Evolutionary conservation across 345 rosid genomes (phyloP).

Genomic region (Acer yangbiense): DNA sequence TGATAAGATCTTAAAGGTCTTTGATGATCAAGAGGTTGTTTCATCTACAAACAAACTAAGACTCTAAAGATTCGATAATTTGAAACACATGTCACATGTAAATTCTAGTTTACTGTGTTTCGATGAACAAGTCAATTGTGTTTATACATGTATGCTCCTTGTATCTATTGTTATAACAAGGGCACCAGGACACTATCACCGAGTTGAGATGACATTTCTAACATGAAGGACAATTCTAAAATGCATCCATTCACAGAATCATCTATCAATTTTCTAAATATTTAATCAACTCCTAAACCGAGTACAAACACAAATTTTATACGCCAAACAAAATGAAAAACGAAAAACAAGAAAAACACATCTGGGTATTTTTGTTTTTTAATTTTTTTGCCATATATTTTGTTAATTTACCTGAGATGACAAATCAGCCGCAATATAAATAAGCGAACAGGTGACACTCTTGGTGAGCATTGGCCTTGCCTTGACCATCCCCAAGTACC

Average conservation of each 20-base stretch:
- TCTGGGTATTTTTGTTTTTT: not conserved
- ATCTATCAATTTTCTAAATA: not conserved
- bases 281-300: not conserved
- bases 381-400: not conserved
- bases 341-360: not conserved
- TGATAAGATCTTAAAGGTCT: not conserved
- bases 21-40: not conserved
- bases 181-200: too few species aligned
- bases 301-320: not conserved
- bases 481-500: slow-evolving; percentile 89
- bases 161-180: not conserved
- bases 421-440: slow-evolving; percentile 84
- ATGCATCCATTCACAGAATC: not conserved
- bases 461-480: slow-evolving; percentile 80
- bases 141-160: too few species aligned
- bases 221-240: not conserved
- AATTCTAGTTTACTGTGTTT: too few species aligned
- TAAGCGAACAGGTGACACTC: slow-evolving; percentile 63
- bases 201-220: not conserved
- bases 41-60: not conserved
- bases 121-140: too few species aligned
- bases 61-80: not conserved
- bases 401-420: slow-evolving; percentile 72
- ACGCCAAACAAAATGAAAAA: not conserved
- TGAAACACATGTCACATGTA: not conserved